Conservation (phyloP, 257 asterid genomes). For the Penstemon davidsonii region DNA sequence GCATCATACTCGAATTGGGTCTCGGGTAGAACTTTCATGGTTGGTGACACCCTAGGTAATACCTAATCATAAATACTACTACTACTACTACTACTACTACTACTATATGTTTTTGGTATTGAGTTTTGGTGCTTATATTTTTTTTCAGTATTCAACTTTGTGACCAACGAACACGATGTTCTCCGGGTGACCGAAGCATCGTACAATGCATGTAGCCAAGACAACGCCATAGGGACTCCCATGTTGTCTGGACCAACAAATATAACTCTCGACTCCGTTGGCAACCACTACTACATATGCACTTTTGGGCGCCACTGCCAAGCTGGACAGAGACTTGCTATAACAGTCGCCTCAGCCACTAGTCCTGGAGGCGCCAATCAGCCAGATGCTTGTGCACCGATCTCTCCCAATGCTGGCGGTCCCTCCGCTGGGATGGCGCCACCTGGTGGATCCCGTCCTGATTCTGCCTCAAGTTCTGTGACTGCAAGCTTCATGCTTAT, state of each 20-base stretch:
- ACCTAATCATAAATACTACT: not conserved
- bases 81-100: not conserved
- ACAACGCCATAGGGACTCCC: conserved; percentile 30
- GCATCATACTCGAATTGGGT: conserved; percentile 40
- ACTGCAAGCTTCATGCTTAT: conserved; percentile 15
- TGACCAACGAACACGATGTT: conserved; percentile 40
- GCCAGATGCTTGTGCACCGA: conserved; percentile 35
- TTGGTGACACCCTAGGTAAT: conserved; percentile 45
- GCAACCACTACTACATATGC: conserved; percentile 50
- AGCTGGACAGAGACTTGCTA: conserved; percentile 42
- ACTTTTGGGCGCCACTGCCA: conserved; percentile 45
- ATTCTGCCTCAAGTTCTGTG: conserved; percentile 27
- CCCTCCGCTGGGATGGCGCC: not conserved
- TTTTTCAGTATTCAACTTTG: conserved; percentile 43
- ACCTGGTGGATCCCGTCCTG: not conserved
- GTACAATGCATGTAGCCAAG: conserved; percentile 41
- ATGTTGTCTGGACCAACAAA: conserved; percentile 42
- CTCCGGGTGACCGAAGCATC: conserved; percentile 41
- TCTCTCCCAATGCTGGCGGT: conserved; percentile 11
- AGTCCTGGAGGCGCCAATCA: conserved; percentile 30
- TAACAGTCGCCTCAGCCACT: conserved; percentile 31
- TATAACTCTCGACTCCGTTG: conserved; percentile 40
- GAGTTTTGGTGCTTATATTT: not conserved
- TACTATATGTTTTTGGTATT: not conserved
- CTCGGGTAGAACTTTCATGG: conserved; percentile 33